Percentiles rank a stretch among this genome's conserved stretches.
Evolutionary conservation across 768 basidiomycete genomes (phyloP).

Genomic region (Mycena maculata): DNA sequence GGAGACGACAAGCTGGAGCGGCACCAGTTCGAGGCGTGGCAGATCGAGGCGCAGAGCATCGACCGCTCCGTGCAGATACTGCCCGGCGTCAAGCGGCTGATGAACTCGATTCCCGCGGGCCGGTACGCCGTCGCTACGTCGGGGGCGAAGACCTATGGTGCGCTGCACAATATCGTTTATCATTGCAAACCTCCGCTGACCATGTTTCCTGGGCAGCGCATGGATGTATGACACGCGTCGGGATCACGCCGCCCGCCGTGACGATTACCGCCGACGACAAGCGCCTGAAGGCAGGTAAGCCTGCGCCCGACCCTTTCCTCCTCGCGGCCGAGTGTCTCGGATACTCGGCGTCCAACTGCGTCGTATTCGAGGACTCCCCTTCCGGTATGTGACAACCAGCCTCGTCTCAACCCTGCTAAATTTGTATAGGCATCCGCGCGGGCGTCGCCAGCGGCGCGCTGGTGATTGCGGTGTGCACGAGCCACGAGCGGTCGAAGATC

Average conservation of each 20-base stretch:
- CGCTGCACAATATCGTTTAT: too few relatives aligned
- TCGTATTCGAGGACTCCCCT: slow-evolving; percentile 87
- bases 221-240: too few relatives aligned
- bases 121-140: slow-evolving; percentile 80
- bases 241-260: too few relatives aligned
- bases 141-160: slow-evolving; percentile 78
- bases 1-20: slow-evolving; percentile 3
- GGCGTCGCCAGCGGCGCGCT: too few relatives aligned
- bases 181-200: background rate
- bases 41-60: slow-evolving; percentile 63
- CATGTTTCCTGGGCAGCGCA: background rate
- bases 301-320: slow-evolving; percentile 72
- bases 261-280: slow-evolving; percentile 61
- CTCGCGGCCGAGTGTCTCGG: slow-evolving; percentile 69
- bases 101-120: slow-evolving; percentile 72
- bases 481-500: background rate
- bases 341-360: slow-evolving; percentile 67
- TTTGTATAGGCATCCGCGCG: too few relatives aligned
- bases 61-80: slow-evolving; percentile 75
- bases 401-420: too few relatives aligned
- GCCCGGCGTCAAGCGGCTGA: slow-evolving; percentile 74
- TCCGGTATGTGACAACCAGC: slow-evolving; percentile 59
- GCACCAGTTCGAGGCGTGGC: slow-evolving; percentile 59
- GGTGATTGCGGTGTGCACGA: background rate
- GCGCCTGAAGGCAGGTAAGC: slow-evolving; percentile 74